These are phyloP conservation scores for Hevea brasiliensis DNA, from an alignment of 345 rosid genomes.

Conservation along the genomic window DNA sequence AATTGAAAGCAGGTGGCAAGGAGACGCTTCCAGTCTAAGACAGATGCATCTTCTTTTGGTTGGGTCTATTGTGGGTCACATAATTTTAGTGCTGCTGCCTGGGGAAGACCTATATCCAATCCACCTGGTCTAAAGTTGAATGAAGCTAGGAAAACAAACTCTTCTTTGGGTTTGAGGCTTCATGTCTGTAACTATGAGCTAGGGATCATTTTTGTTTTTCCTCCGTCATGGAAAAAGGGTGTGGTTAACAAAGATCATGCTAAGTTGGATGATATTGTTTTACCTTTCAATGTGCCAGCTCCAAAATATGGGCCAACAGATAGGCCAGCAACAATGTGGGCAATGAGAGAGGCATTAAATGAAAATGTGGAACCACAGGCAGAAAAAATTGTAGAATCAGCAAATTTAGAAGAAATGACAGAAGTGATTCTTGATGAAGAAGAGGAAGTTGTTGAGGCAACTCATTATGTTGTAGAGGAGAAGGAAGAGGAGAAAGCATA, in stretches of 20 bases:
- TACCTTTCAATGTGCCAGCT: constrained; percentile 79
- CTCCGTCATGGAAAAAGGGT: constrained; percentile 47
- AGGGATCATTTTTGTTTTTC: constrained; percentile 77
- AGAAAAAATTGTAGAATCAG: constrained; percentile 36
- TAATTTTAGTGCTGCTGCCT: constrained; percentile 90
- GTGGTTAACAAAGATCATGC: constrained; percentile 17
- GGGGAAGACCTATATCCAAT: constrained; percentile 69
- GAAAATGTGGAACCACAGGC: constrained; percentile 40
- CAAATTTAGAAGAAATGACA: constrained; percentile 37
- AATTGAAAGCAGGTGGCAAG: constrained; percentile 59
- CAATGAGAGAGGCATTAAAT: constrained; percentile 65
- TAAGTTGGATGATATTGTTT: constrained; percentile 55
- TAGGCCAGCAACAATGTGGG: constrained; percentile 72
- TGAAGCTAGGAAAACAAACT: constrained; percentile 25
- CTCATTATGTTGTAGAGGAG: constrained; percentile 47
- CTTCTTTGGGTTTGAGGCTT: constrained; percentile 40
- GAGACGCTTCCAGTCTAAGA: constrained; percentile 59
- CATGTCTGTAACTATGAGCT: constrained; percentile 85
- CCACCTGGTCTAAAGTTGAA: constrained; percentile 37
- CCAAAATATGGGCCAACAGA: constrained; percentile 67
- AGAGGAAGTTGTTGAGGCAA: constrained; percentile 47
- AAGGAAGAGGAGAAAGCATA: constrained; percentile 77
- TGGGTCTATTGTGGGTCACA: constrained; percentile 96
- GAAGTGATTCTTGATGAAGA: constrained; percentile 59
- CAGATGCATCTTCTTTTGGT: constrained; percentile 56